A percentile compares a stretch with the other conserved stretches of the same genome.
Conservation (phyloP, 1,284 basidiomycete species). For the Sporisorium reilianum region DNA sequence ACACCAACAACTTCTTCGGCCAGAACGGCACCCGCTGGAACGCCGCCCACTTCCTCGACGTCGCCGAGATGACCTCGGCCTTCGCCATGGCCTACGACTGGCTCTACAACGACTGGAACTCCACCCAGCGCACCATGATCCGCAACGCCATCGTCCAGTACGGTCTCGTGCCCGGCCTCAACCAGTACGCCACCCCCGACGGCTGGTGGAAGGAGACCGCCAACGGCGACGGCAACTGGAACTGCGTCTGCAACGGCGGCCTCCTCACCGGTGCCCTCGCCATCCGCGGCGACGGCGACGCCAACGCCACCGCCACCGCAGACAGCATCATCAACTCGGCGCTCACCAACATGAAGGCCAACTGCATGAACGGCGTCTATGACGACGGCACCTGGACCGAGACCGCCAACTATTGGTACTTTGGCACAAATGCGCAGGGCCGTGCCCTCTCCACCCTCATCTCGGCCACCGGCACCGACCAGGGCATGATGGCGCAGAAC, state of each 20-base stretch:
- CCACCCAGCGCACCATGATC: slow-evolving; percentile 79
- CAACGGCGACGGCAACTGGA: slow-evolving; percentile 85
- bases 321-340: slow-evolving; percentile 77
- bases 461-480: slow-evolving; percentile 86
- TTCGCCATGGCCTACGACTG: slow-evolving; percentile 89
- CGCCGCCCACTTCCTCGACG: slow-evolving; percentile 89
- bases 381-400: slow-evolving; percentile 93
- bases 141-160: slow-evolving; percentile 81
- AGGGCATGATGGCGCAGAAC: slow-evolving; percentile 76
- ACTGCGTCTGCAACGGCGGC: slow-evolving; percentile 95
- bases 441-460: slow-evolving; percentile 87
- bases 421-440: slow-evolving; percentile 85
- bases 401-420: slow-evolving; percentile 80
- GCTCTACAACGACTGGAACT: slow-evolving; percentile 86
- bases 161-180: slow-evolving; percentile 75
- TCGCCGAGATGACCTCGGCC: slow-evolving; percentile 81
- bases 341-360: slow-evolving; percentile 80
- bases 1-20: slow-evolving; percentile 72
- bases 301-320: slow-evolving; percentile 83
- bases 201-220: slow-evolving; percentile 72
- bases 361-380: slow-evolving; percentile 77
- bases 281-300: slow-evolving; percentile 76
- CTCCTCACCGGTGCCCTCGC: slow-evolving; percentile 89
- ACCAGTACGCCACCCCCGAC: slow-evolving; percentile 67
- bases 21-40: slow-evolving; percentile 80